phyloP scores from a whole-genome alignment of 2,329 filamentous ascomycete genomes.

The Phyllosticta citriasiana region DNA sequence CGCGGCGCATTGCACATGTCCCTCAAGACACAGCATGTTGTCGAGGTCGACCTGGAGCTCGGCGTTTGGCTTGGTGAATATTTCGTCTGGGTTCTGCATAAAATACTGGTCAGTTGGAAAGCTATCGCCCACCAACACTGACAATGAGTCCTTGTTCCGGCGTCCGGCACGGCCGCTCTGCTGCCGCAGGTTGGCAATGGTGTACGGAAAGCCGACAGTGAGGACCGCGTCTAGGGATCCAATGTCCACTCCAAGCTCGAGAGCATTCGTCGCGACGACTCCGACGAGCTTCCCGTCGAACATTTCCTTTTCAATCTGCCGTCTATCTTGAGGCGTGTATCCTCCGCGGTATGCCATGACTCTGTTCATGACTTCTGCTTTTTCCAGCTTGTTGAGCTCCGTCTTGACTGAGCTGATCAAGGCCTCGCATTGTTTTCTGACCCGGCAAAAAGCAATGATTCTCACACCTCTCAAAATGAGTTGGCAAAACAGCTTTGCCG shows the following conservation, averaged over 20 bases:
- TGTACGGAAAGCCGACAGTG: constrained; percentile 90
- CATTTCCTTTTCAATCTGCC: constrained; percentile 89
- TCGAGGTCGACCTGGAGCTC: constrained; percentile 84
- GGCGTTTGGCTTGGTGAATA: constrained; percentile 84
- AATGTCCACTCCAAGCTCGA: constrained; percentile 93
- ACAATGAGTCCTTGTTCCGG: constrained; percentile 86
- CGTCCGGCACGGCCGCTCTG: constrained; percentile 89
- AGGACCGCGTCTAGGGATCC: constrained; percentile 88
- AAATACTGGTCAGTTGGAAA: constrained; percentile 92
- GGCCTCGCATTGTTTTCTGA: constrained; percentile 80
- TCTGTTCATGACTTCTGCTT: constrained; percentile 62
- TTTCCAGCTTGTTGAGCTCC: constrained; percentile 63
- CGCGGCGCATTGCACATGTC: constrained; percentile 90
- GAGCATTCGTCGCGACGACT: constrained; percentile 84
- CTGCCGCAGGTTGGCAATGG: constrained; percentile 86
- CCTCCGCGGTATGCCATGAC: constrained; percentile 96
- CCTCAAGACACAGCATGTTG: constrained; percentile 84
- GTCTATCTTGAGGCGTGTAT: constrained; percentile 83
- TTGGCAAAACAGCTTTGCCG: constrained; percentile 84
- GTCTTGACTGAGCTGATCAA: constrained; percentile 69
- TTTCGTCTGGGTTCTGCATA: constrained; percentile 91
- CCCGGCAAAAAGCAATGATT: constrained; percentile 84
- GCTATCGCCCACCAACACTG: constrained; percentile 77
- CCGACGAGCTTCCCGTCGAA: constrained; percentile 90
- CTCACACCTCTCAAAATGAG: constrained; percentile 79